Base-by-base conservation (phyloP, 140 eudicot species). In the Senecio squalidus region DNA sequence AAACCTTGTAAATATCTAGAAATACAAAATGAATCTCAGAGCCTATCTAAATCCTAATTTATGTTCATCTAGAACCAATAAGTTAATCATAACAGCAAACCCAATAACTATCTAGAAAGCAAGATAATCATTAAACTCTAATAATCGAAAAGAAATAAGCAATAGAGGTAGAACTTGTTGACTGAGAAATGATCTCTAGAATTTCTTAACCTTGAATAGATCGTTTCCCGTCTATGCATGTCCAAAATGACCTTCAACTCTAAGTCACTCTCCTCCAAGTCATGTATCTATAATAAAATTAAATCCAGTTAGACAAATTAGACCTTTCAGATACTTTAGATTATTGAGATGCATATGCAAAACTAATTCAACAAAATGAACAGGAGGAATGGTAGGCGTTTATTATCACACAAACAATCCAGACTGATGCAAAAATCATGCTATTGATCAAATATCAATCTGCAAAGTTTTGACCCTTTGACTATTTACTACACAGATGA, bases 191-290 rank as follows among this genome's bases (percentile, higher is more conserved):
- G 47, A 29, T 21, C 50, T 73, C 27, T 26, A 46, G 27, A 40
- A 56, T 52, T 14, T 31, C 39, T 82, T 52, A 39, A 92, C 98
- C 98, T 92, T 66, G 96, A 72, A 67, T 76, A 72, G 29, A 72
- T 33, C 6, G 80, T 75, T 61, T 92, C 95, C 54, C 82, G 82
- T 20, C 58, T 68, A 69, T 81, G 86, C 86, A 92, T 76, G 55
- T 88, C 95, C 84, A 82, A 44, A 58, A 86, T 50, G 31, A 79
- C 84, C 74, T 79, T 84, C 67, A 92, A 70, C 65, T 92, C 96
- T 10, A 10, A 61, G 23, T 84, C 89, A 61, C 86, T 77, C 55
- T 73, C 85, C 82, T 80, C 76, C 74, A 92, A 64, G 73, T 87
- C 95, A 27, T 72, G 71, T 36, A 79, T 77, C 98, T 92, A 81